Evolutionary conservation across 257 asterid species (phyloP).

Genomic region (Solanum pinnatisectum): DNA sequence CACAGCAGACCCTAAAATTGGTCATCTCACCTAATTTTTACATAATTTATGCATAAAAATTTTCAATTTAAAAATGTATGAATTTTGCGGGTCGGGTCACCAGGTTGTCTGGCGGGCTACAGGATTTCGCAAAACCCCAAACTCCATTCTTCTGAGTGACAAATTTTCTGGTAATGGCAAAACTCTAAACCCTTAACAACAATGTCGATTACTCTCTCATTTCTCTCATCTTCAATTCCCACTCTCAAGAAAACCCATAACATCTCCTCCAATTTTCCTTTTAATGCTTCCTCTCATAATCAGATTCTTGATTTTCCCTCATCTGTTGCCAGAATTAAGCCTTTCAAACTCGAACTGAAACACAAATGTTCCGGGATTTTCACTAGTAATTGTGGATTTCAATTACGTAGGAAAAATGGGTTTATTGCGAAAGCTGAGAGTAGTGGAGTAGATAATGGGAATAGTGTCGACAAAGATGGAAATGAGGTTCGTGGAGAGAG

Average conservation of each 20-base stretch:
- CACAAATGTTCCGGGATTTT: conserved; percentile 17
- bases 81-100: neutral
- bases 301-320: conserved; percentile 4
- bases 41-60: neutral
- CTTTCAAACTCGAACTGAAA: conserved; percentile 9
- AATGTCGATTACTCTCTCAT: conserved; percentile 40
- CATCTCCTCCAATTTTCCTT: conserved; percentile 5
- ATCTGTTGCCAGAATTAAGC: neutral
- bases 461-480: conserved; percentile 23
- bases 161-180: neutral
- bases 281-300: conserved; percentile 8
- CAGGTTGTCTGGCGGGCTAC: neutral
- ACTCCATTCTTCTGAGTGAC: neutral
- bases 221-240: conserved; percentile 7
- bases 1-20: neutral
- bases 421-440: conserved; percentile 28
- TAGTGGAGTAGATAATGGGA: conserved; percentile 13
- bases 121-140: neutral
- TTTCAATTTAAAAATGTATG: neutral
- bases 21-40: neutral
- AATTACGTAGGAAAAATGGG: conserved; percentile 14
- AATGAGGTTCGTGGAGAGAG: conserved; percentile 53
- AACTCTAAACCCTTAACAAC: neutral
- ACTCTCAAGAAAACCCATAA: conserved; percentile 5
- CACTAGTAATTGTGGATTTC: conserved; percentile 10